Evolutionary conservation across 116 monocot genomes (phyloP), one percentile per base, ranked within the genome.

Genomic region (Cymodocea nodosa): DNA sequence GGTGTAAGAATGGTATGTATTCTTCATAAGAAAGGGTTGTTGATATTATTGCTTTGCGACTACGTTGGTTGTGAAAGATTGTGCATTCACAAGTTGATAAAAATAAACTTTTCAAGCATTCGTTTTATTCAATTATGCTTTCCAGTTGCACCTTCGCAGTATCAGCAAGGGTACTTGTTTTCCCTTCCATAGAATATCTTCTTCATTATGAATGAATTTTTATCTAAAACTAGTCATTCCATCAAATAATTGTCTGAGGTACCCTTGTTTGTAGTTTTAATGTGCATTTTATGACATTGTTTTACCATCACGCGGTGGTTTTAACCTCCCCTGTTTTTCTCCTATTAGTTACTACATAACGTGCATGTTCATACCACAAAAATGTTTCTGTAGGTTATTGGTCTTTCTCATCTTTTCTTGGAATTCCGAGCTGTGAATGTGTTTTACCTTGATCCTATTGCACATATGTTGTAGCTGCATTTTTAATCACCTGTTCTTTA

Each of bases 101-200:
- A 50, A 73, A 56, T 73, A 65, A 67, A 35, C 16, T 24, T 65
- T 66, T 71, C 44, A 50, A 56, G 30, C 14, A 35, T 35, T 54
- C 40, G 10, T 14, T 60, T 50, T 72, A 55, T 40, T 72, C 62
- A 23, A 15, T 56, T 64, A 64, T 64, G 39, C n/a, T 64, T 64
- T 56, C 51, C 35, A 52, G 30, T 23, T 18, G 19, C 23, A 2
- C 35, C 17, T 58, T 48, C 8, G 48, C 52, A 35, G 35, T 53
- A 67, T 52, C 53, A 18, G 15, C 34, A 52, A 30, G 15, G 12
- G 15, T 50, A 19, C 40, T 50, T 50, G 12, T 11, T 64, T 64
- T 64, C 24, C 22, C 64, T 2, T 51, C 40, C 17, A 64, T 14
- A 64, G 22, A 16, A 0, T 50, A 9, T 0, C 12, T 23, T 64